Conservation (phyloP, 2,329 filamentous ascomycete genomes). For the Corniculantispora saksenae region DNA sequence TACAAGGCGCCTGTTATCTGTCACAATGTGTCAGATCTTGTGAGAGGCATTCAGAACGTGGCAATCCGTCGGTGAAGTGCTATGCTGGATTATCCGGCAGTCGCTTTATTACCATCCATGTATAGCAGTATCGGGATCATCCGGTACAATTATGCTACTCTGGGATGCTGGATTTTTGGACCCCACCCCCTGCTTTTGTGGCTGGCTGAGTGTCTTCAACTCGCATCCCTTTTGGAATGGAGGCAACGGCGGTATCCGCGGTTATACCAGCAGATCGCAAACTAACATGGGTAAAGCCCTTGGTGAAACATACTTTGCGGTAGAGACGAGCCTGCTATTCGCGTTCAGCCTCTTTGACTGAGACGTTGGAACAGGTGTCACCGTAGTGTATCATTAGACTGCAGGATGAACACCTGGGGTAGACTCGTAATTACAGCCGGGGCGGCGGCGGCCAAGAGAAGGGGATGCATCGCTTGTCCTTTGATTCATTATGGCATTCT, state of each 20-base stretch:
- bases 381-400: neutral
- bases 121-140: neutral
- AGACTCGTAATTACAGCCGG: neutral
- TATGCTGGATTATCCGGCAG: neutral
- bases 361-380: neutral
- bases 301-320: neutral
- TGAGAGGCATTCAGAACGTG: slow-evolving; percentile 1
- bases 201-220: neutral
- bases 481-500: neutral
- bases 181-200: neutral
- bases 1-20: slow-evolving; percentile 8
- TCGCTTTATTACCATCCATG: neutral
- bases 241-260: neutral
- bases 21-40: slow-evolving; percentile 5
- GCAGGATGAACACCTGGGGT: neutral
- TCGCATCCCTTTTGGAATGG: neutral
- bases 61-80: neutral
- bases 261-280: no score
- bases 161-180: neutral
- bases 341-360: neutral
- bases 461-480: neutral
- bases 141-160: no score
- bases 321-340: neutral
- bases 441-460: no score
- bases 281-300: neutral